phyloP scores from a whole-genome alignment of 1,284 basidiomycete genomes.

The Microbotryum silenes-acaulis region DNA sequence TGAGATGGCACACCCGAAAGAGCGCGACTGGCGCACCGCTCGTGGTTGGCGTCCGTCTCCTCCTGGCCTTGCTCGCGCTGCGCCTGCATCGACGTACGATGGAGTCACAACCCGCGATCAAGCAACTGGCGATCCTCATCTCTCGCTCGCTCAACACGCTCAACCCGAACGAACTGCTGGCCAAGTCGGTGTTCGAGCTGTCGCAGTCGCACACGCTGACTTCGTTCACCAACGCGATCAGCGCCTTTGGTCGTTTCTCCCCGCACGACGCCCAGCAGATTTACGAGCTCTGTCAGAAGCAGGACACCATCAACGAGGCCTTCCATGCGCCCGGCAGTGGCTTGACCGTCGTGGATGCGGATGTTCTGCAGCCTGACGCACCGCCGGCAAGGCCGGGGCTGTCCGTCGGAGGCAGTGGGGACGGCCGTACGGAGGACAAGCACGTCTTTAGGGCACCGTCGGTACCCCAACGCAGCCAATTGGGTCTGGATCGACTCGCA shows the following conservation, averaged over 20 bases:
- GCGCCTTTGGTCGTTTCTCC: constrained; percentile 77
- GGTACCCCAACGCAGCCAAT: constrained; percentile 62
- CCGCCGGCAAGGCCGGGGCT: constrained; percentile 14
- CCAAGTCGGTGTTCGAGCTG: constrained; percentile 67
- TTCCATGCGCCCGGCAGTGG: constrained; percentile 17
- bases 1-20: too few species aligned
- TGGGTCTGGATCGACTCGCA: constrained; percentile 79
- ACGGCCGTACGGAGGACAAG: constrained; percentile 25
- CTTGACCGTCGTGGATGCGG: constrained; percentile 13
- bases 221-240: constrained; percentile 52
- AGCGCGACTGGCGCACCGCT: too few species aligned
- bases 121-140: constrained; percentile 42
- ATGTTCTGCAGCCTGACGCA: constrained; percentile 16
- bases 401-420: constrained; percentile 1
- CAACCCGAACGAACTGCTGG: constrained; percentile 74
- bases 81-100: too few species aligned
- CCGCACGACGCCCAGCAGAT: constrained; percentile 54
- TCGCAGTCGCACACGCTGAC: constrained; percentile 11
- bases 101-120: background rate
- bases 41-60: too few species aligned
- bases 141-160: constrained; percentile 68
- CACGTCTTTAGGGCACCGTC: constrained; percentile 44
- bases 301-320: constrained; percentile 25
- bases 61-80: too few species aligned
- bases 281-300: constrained; percentile 30